phyloP scores from a whole-genome alignment of 2,329 filamentous ascomycete species.

The Sporothrix phasma region DNA sequence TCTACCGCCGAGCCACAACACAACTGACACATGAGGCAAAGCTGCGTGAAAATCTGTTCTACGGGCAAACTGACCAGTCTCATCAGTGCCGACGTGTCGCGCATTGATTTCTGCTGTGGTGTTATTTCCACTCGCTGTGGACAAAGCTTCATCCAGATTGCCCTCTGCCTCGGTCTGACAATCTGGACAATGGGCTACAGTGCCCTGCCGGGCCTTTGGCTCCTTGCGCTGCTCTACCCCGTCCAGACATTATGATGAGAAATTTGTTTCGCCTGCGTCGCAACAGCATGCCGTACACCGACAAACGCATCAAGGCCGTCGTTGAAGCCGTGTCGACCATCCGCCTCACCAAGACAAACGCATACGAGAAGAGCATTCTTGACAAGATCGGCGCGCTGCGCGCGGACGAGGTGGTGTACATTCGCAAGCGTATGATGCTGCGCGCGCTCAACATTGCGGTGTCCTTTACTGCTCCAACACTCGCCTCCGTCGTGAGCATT shows the following conservation, averaged over 20 bases:
- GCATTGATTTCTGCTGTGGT: constrained; percentile 26
- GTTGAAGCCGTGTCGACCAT: constrained; percentile 23
- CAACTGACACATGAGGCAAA: constrained; percentile 17
- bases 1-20: constrained; percentile 20
- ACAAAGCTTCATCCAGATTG: constrained; percentile 26
- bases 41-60: constrained; percentile 19
- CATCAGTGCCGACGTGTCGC: constrained; percentile 27
- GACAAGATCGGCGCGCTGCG: constrained; percentile 20
- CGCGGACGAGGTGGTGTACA: constrained; percentile 21
- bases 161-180: constrained; percentile 23
- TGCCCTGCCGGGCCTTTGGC: constrained; percentile 22
- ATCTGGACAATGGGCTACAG: constrained; percentile 23
- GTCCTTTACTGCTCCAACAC: constrained; percentile 21
- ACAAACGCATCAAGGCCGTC: constrained; percentile 22
- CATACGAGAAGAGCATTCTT: constrained; percentile 22
- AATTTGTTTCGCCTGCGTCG: constrained; percentile 21
- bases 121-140: constrained; percentile 26
- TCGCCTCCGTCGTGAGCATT: constrained; percentile 22
- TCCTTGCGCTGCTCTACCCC: constrained; percentile 22
- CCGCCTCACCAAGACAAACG: constrained; percentile 23
- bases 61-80: constrained; percentile 26
- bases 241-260: constrained; percentile 21
- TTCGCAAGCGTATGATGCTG: constrained; percentile 23
- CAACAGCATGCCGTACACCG: constrained; percentile 23
- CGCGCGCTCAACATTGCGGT: constrained; percentile 22